Conservation (phyloP, 768 basidiomycete genomes). For the Russula foetens region DNA sequence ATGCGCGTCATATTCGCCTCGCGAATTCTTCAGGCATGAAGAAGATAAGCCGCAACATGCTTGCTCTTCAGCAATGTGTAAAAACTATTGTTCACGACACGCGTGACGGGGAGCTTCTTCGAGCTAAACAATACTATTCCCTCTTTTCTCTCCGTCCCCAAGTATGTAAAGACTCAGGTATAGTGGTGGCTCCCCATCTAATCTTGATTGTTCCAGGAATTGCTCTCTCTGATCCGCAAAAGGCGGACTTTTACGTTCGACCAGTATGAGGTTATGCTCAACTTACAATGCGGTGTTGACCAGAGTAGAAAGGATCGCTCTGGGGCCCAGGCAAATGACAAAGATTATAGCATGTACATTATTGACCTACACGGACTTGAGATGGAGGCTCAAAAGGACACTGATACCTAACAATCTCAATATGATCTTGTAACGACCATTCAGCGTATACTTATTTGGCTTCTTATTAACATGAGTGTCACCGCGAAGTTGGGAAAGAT, state of each 20-base stretch:
- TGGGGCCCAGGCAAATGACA: conserved; percentile 47
- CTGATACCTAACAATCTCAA: conserved; percentile 22
- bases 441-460: conserved; percentile 3
- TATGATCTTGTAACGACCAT: neutral
- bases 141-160: conserved; percentile 68
- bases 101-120: conserved; percentile 60
- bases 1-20: conserved; percentile 59
- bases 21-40: conserved; percentile 72
- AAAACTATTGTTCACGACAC: conserved; percentile 61
- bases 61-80: conserved; percentile 87
- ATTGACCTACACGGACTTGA: conserved; percentile 85
- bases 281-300: conserved; percentile 81
- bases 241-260: conserved; percentile 73
- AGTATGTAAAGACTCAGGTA: conserved; percentile 35
- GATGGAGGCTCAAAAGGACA: conserved; percentile 39
- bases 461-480: neutral
- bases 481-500: neutral
- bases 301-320: conserved; percentile 44
- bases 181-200: neutral
- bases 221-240: conserved; percentile 63
- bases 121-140: conserved; percentile 73
- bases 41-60: conserved; percentile 83
- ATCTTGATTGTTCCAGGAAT: conserved; percentile 39
- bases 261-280: conserved; percentile 87
- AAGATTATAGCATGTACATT: conserved; percentile 78